Conservation (phyloP, 78 protist genomes). For the Salpingoeca rosetta region DNA sequence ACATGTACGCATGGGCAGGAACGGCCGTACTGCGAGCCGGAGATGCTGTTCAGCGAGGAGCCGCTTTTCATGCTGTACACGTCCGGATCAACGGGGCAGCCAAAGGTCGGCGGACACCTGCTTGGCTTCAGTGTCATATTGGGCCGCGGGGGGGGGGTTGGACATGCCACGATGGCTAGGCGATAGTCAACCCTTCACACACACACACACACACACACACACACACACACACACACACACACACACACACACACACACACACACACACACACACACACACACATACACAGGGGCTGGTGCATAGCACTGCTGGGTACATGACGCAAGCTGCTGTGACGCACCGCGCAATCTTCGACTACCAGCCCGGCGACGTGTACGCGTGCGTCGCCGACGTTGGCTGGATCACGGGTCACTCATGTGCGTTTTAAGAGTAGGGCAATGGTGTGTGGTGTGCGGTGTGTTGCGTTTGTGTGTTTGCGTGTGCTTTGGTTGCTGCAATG, state of each 20-base stretch:
- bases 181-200: too few relatives aligned
- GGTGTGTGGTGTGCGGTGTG: too few relatives aligned
- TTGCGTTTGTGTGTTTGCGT: neutral
- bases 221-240: too few relatives aligned
- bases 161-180: neutral
- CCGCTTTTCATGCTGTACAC: constrained; percentile 91
- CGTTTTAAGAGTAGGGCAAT: too few relatives aligned
- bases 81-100: constrained; percentile 85
- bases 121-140: too few relatives aligned
- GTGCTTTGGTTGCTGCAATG: neutral
- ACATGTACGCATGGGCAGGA: neutral
- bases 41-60: constrained; percentile 66
- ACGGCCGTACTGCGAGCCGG: constrained; percentile 35
- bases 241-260: too few relatives aligned
- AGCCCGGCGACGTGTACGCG: constrained; percentile 69
- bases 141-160: too few relatives aligned
- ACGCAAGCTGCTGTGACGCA: constrained; percentile 59
- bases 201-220: neutral
- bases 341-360: constrained; percentile 83
- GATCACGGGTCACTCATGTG: constrained; percentile 93
- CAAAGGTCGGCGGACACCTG: too few relatives aligned
- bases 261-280: too few relatives aligned
- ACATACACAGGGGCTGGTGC: constrained; percentile 61
- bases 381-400: constrained; percentile 75
- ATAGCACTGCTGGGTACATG: constrained; percentile 87